Evolutionary conservation across 306 rosid genomes (phyloP), one percentile per base, ranked within the genome.

Genomic region (Macrotyloma uniflorum): DNA sequence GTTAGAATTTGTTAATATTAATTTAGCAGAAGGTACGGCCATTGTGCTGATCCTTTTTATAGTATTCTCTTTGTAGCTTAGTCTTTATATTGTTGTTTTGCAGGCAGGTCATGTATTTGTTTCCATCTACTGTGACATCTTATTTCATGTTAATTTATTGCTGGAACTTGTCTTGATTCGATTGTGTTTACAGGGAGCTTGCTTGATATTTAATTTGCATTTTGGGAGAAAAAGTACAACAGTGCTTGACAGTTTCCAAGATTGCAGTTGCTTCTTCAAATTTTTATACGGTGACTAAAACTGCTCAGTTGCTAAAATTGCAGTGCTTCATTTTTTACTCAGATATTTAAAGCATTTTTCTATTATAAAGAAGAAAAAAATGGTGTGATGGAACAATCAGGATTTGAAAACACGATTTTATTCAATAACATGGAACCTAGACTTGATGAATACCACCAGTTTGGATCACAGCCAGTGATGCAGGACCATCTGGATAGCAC

Each of bases 361-460:
- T 69, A 42, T 14, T 68, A 49, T 49, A 64, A 61, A 79, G 51
- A 33, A 57, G 33, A 66, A 30, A 46, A 57, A 12, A 62, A 84
- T 83, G 54, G 77, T 54, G 86, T 75, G 73, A 82, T 82, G 79
- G 91, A 88, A 50, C 81, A 64, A 57, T 83, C 79, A 67, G 58
- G 79, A 32, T 77, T 79, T 32, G 82, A 79, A 67, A 80, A 74
- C 46, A 67, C 77, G 46, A 49, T 82, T 62, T 83, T 59, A 13
- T 63, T 74, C 86, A 80, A 40, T 84, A 79, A 80, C 84, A 84
- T 87, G 89, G 94, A 91, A 69, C 80, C 86, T 81, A 88, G 85
- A 85, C 75, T 75, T 50, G 90, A 88, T 80, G 90, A 79, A 79
- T 74, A 77, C 61, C 88, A 79, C 65, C 90, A 73, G 45, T 75